Percentiles rank a stretch among this genome's conserved stretches.
These are phyloP conservation scores for Rhinocladiella similis DNA, from an alignment of 2,329 filamentous ascomycete species.

Conservation along the genomic window DNA sequence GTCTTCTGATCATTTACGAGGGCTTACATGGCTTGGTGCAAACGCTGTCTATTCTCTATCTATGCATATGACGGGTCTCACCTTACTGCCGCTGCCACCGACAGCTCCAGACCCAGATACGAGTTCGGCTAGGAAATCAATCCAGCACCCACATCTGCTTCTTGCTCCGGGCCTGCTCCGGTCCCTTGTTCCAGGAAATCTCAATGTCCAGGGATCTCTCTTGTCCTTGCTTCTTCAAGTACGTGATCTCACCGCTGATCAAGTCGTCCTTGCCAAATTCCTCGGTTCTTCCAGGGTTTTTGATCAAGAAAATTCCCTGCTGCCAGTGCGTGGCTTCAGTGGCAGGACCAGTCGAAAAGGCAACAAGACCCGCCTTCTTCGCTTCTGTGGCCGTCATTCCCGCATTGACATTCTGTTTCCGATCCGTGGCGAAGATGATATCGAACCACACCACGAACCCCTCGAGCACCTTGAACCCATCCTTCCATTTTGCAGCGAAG, in stretches of 20 bases:
- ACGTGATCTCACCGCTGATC: constrained; percentile 68
- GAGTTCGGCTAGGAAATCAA: too few relatives aligned
- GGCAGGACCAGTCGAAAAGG: constrained; percentile 83
- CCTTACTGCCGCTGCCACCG: too few relatives aligned
- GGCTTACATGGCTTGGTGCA: not conserved
- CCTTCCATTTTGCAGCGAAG: constrained; percentile 57
- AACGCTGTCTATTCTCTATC: not conserved
- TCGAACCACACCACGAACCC: constrained; percentile 94
- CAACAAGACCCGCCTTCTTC: constrained; percentile 64
- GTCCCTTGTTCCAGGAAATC: constrained; percentile 58
- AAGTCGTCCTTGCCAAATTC: constrained; percentile 56
- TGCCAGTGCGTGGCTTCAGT: constrained; percentile 85
- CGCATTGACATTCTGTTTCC: constrained; percentile 49
- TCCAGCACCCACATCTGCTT: constrained; percentile 44
- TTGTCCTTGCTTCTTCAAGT: constrained; percentile 68
- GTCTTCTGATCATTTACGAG: too few relatives aligned
- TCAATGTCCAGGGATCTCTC: constrained; percentile 68
- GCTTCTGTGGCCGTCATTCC: constrained; percentile 64
- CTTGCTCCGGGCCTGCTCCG: constrained; percentile 39
- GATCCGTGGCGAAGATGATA: constrained; percentile 76
- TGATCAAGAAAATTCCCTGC: constrained; percentile 72
- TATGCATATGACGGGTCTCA: too few relatives aligned
- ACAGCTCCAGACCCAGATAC: too few relatives aligned
- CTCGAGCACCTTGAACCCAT: constrained; percentile 57
- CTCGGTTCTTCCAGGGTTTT: constrained; percentile 39